phyloP scores from a whole-genome alignment of 805 yeast genomes.

The Tetrapisispora iriomotensis region DNA sequence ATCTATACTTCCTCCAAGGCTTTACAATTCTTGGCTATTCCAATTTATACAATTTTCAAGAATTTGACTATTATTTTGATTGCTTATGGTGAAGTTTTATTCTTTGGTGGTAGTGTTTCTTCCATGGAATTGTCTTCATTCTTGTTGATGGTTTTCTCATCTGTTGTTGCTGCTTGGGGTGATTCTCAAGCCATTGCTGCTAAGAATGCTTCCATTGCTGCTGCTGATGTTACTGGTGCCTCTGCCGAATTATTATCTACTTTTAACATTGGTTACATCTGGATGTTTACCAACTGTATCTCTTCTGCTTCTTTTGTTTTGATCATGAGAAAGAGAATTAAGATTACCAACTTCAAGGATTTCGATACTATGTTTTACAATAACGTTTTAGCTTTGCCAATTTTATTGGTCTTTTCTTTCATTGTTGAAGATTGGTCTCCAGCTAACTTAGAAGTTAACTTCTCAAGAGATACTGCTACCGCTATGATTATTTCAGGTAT shows the following conservation, averaged over 20 bases:
- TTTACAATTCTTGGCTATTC: conserved; percentile 75
- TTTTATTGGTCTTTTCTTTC: conserved; percentile 65
- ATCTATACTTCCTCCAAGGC: conserved; percentile 93
- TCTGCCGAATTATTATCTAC: conserved; percentile 14
- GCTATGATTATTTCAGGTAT: conserved; percentile 87
- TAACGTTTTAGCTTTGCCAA: conserved; percentile 88
- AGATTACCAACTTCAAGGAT: conserved; percentile 92
- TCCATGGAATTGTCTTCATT: conserved; percentile 83
- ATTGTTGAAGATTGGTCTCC: conserved; percentile 89
- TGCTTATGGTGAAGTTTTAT: conserved; percentile 93
- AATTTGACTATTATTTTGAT: conserved; percentile 88
- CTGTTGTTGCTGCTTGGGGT: conserved; percentile 93
- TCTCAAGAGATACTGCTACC: conserved; percentile 62
- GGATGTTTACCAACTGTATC: conserved; percentile 95
- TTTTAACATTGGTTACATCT: conserved; percentile 70
- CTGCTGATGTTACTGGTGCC: conserved; percentile 9
- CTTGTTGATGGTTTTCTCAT: conserved; percentile 84
- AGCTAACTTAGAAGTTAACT: conserved; percentile 62
- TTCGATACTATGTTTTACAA: conserved; percentile 98
- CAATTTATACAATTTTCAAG: conserved; percentile 93
- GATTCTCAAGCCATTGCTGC: conserved; percentile 37
- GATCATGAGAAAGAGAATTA: conserved; percentile 94
- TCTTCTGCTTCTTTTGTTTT: conserved; percentile 90
- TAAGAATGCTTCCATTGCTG: conserved; percentile 23
- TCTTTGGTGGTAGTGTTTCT: conserved; percentile 89